Conservation (phyloP, 2,329 filamentous ascomycete species). For the Pseudogymnoascus sp. region DNA sequence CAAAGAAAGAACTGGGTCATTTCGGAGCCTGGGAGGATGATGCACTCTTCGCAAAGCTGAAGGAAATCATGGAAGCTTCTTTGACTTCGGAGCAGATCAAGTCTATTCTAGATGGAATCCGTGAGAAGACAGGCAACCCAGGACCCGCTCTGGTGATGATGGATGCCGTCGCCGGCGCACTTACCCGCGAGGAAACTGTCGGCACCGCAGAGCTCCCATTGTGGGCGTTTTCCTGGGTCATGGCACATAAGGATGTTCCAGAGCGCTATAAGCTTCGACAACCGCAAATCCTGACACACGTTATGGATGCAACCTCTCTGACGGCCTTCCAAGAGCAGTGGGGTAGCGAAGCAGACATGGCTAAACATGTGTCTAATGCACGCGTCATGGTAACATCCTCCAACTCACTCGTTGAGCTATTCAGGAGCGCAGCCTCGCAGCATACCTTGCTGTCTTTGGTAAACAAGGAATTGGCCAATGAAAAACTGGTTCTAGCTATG, state of each 20-base stretch:
- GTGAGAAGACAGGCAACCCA: conserved; percentile 15
- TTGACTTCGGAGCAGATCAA: conserved; percentile 33
- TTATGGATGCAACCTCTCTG: background rate
- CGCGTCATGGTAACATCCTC: background rate
- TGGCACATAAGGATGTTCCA: background rate
- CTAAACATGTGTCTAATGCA: background rate
- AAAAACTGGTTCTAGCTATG: background rate
- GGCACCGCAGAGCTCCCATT: background rate
- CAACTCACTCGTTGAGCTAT: background rate
- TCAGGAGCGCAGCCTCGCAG: background rate
- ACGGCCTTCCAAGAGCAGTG: background rate
- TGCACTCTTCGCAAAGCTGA: conserved; percentile 22
- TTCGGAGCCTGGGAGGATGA: conserved; percentile 29
- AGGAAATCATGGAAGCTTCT: conserved; percentile 30
- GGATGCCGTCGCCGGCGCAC: conserved; percentile 32
- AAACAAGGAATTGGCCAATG: conserved; percentile 15
- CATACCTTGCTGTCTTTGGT: background rate
- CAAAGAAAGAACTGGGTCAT: background rate
- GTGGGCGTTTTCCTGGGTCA: background rate
- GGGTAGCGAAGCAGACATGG: background rate
- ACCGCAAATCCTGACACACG: background rate
- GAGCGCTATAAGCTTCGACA: background rate
- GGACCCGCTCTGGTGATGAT: conserved; percentile 30
- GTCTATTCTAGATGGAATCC: background rate
- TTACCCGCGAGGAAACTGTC: background rate